Conservation (phyloP, 495 filamentous ascomycete genomes). For the Neurospora tetrasperma region DNA sequence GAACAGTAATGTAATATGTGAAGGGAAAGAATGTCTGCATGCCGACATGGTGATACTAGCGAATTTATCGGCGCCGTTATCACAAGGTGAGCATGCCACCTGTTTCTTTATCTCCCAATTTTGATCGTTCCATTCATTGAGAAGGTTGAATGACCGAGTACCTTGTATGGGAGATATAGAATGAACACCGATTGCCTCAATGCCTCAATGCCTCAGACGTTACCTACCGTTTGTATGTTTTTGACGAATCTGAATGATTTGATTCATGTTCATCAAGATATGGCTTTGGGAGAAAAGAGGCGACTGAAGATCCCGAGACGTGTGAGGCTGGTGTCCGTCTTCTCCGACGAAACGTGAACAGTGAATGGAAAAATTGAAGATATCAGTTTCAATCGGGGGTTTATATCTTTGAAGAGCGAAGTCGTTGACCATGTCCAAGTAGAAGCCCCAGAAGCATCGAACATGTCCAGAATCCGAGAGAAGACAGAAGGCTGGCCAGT, state of each 20-base stretch:
- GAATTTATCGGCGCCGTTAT: background rate
- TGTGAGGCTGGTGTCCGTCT: background rate
- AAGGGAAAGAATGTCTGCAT: background rate
- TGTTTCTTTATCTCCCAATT: background rate
- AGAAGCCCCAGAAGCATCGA: background rate
- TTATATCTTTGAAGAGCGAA: background rate
- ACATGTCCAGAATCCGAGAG: background rate
- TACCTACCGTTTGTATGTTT: background rate
- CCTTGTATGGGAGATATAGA: background rate
- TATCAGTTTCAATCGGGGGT: background rate
- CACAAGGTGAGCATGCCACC: background rate
- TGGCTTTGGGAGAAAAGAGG: background rate
- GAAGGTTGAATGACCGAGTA: background rate
- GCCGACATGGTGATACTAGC: background rate
- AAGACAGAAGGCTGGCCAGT: background rate
- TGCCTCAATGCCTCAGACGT: background rate
- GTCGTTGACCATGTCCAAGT: background rate
- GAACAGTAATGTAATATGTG: background rate
- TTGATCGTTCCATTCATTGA: background rate
- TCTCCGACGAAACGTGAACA: background rate
- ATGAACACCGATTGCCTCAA: background rate
- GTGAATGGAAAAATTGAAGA: background rate
- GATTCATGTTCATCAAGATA: background rate
- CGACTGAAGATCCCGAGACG: background rate
- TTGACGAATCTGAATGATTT: background rate